Evolutionary conservation across 2,329 filamentous ascomycete genomes (phyloP).

Genomic region (Pseudogymnoascus sp.): DNA sequence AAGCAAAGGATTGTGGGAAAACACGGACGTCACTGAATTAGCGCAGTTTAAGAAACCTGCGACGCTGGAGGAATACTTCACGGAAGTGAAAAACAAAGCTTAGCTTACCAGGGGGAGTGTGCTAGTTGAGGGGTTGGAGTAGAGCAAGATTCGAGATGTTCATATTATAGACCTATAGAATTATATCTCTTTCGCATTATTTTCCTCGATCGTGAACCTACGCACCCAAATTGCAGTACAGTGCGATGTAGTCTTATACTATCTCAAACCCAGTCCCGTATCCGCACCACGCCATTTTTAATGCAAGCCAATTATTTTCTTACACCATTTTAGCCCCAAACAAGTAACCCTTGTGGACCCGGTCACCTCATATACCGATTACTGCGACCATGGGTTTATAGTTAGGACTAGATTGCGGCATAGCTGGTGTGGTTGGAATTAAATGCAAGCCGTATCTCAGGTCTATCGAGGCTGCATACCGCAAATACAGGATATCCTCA

Average conservation of each 20-base stretch:
- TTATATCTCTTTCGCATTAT: background rate
- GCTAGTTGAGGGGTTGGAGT: background rate
- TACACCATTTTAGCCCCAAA: too few relatives aligned
- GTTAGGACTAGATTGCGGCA: background rate
- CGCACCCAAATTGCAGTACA: background rate
- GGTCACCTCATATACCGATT: background rate
- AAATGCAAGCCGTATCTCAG: background rate
- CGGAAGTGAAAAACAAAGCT: background rate
- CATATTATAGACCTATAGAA: background rate
- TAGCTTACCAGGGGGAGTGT: background rate
- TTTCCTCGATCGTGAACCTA: background rate
- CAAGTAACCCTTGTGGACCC: too few relatives aligned
- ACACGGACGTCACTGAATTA: background rate
- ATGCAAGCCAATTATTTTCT: too few relatives aligned
- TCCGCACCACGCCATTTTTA: too few relatives aligned
- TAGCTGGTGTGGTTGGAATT: background rate
- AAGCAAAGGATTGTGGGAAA: constrained; percentile 2
- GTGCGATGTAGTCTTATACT: background rate
- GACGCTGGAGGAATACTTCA: background rate
- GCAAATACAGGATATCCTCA: background rate
- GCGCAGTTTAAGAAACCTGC: background rate
- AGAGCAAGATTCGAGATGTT: background rate
- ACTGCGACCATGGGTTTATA: background rate
- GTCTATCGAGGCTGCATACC: background rate
- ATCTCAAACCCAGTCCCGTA: too few relatives aligned